phyloP scores from a whole-genome alignment of 306 rosid genomes.

The Fragaria nilgerrensis region DNA sequence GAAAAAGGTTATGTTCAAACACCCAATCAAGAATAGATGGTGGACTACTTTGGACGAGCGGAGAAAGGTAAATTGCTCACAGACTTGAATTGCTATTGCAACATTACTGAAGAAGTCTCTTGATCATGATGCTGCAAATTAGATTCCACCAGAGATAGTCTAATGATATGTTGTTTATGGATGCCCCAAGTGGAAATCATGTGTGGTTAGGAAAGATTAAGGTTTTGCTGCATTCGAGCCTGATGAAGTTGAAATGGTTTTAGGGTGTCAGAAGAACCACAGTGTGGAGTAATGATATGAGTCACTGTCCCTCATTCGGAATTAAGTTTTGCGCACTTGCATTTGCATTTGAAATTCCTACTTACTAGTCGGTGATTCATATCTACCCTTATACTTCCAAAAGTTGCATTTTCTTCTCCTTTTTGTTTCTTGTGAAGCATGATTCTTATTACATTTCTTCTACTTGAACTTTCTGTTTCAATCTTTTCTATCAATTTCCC shows the following conservation, averaged over 20 bases:
- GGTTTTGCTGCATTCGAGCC: slow-evolving; percentile 77
- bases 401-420: neutral
- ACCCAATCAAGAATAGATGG: no score
- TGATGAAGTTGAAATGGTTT: slow-evolving; percentile 34
- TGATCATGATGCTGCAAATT: no score
- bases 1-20: no score
- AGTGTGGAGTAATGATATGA: no score
- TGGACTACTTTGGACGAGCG: no score
- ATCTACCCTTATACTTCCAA: neutral
- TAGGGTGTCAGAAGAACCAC: neutral
- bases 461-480: no score
- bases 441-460: neutral
- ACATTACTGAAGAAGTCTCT: no score
- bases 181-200: slow-evolving; percentile 78
- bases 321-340: neutral
- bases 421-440: neutral
- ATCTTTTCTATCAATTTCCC: no score
- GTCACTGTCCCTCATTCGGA: neutral
- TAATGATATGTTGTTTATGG: slow-evolving; percentile 46
- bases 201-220: slow-evolving; percentile 86
- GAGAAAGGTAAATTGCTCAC: no score
- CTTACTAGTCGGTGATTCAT: neutral
- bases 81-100: no score
- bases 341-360: neutral
- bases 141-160: no score